These are phyloP conservation scores for Pseudogymnoascus sp. DNA, from an alignment of 2,329 filamentous ascomycete genomes.

Conservation along the genomic window DNA sequence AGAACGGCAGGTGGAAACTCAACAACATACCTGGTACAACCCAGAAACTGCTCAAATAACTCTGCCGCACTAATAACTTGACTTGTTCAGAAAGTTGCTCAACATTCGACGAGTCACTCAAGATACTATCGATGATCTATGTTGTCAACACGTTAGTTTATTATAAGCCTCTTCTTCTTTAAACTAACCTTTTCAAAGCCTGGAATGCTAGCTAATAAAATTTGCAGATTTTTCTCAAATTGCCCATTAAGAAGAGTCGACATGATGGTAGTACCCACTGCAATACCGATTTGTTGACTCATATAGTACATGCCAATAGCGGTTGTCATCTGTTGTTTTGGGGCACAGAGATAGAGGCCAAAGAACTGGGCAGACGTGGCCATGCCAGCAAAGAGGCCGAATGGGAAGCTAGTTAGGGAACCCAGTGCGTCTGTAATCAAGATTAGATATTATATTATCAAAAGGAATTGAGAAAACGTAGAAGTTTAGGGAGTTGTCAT, in stretches of 20 bases:
- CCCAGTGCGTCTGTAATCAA: not conserved
- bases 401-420: slow-evolving; percentile 15
- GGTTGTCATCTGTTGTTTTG: slow-evolving; percentile 19
- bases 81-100: slow-evolving; percentile 12
- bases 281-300: slow-evolving; percentile 19
- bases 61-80: slow-evolving; percentile 11
- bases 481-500: not conserved
- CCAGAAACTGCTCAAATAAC: slow-evolving; percentile 18
- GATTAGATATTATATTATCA: not conserved
- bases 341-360: slow-evolving; percentile 15
- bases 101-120: slow-evolving; percentile 17
- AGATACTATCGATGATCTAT: slow-evolving; percentile 18
- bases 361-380: slow-evolving; percentile 18
- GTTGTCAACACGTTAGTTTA: not conserved
- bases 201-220: slow-evolving; percentile 12
- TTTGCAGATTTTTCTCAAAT: slow-evolving; percentile 13
- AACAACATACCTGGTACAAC: slow-evolving; percentile 17
- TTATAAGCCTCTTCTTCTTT: not conserved
- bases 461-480: not conserved
- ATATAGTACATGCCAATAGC: slow-evolving; percentile 19
- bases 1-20: not conserved
- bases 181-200: slow-evolving; percentile 13
- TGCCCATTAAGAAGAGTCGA: slow-evolving; percentile 15
- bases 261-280: slow-evolving; percentile 15
- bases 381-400: slow-evolving; percentile 17